phyloP scores from a whole-genome alignment of 2,329 filamentous ascomycete species.

The Ampelomyces quisqualis region DNA sequence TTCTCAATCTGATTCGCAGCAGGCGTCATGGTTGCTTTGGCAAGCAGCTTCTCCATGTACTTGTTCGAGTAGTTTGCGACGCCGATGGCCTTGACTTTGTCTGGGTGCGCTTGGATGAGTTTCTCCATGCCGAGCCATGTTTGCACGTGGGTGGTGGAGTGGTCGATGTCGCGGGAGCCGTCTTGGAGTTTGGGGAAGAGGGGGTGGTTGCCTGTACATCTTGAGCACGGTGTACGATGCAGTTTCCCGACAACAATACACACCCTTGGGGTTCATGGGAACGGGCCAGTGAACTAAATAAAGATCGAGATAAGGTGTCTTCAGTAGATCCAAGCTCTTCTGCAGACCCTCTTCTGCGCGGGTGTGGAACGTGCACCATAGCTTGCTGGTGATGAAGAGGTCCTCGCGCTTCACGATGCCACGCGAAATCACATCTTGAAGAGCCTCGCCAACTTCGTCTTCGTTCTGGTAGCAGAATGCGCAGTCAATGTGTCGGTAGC shows the following conservation, averaged over 20 bases:
- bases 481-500: slow-evolving; percentile 63
- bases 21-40: slow-evolving; percentile 63
- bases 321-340: slow-evolving; percentile 70
- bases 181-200: slow-evolving; percentile 73
- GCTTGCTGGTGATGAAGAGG: slow-evolving; percentile 81
- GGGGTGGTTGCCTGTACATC: slow-evolving; percentile 61
- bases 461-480: slow-evolving; percentile 81
- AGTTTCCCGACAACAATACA: neutral
- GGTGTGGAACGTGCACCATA: slow-evolving; percentile 78
- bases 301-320: slow-evolving; percentile 78
- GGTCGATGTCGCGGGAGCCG: slow-evolving; percentile 71
- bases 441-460: slow-evolving; percentile 75
- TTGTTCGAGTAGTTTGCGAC: slow-evolving; percentile 53
- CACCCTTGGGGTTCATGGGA: slow-evolving; percentile 74
- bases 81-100: slow-evolving; percentile 53
- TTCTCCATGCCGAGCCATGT: slow-evolving; percentile 78
- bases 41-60: slow-evolving; percentile 53
- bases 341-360: slow-evolving; percentile 69
- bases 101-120: slow-evolving; percentile 49
- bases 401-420: slow-evolving; percentile 74
- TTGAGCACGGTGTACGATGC: neutral
- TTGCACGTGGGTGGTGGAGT: slow-evolving; percentile 67
- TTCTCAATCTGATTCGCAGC: slow-evolving; percentile 75
- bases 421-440: slow-evolving; percentile 69
- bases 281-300: slow-evolving; percentile 83